Conservation (phyloP, 352 stramenopile species). For the Phytophthora vignae region DNA sequence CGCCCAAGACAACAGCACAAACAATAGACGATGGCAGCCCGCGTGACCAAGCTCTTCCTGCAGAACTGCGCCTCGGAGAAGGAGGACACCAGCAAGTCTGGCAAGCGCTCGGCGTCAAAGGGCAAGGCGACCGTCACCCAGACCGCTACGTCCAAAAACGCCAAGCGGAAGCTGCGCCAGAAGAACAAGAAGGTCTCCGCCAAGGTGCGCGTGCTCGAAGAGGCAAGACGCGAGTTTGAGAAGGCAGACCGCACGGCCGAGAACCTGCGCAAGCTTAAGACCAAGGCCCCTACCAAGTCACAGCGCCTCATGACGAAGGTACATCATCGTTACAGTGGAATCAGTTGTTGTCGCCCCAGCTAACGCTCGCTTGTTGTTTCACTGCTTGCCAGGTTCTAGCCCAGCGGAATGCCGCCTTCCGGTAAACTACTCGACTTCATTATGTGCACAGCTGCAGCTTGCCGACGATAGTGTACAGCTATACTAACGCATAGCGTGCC, state of each 20-base stretch:
- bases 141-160: constrained; percentile 27
- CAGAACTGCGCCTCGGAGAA: constrained; percentile 52
- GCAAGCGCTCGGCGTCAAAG: constrained; percentile 19
- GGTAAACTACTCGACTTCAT: constrained; percentile 24
- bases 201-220: constrained; percentile 63
- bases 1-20: neutral
- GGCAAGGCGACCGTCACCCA: neutral
- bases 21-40: constrained; percentile 52
- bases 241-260: constrained; percentile 60
- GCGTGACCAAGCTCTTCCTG: constrained; percentile 81
- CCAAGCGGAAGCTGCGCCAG: constrained; percentile 34
- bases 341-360: neutral
- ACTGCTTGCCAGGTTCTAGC: constrained; percentile 44
- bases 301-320: constrained; percentile 78
- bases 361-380: constrained; percentile 6
- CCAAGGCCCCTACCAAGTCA: constrained; percentile 60
- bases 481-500: too few species aligned
- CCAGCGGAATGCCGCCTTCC: constrained; percentile 51
- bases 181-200: constrained; percentile 36
- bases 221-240: constrained; percentile 58
- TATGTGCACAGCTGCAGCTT: neutral
- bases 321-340: neutral
- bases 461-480: neutral
- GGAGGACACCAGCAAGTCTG: constrained; percentile 22
- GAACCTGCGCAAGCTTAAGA: constrained; percentile 75